A percentile compares a stretch with the other conserved stretches of the same genome.
Conservation (phyloP, 352 stramenopile species). For the Phytophthora syringae region DNA sequence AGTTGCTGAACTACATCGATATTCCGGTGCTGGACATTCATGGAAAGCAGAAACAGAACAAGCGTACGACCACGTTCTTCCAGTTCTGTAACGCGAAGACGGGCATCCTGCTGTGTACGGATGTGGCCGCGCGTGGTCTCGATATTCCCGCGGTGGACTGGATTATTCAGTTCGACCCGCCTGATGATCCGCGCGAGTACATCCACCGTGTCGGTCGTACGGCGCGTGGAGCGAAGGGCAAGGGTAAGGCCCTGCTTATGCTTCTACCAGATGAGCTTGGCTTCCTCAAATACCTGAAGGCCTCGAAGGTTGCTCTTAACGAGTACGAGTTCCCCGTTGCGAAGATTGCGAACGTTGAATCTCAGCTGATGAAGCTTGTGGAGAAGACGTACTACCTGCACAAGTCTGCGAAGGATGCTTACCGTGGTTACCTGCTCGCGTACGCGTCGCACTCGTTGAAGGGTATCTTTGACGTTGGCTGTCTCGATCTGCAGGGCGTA, state of each 20-base stretch:
- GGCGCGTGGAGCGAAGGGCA: constrained; percentile 87
- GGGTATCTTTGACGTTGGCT: constrained; percentile 98
- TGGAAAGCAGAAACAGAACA: constrained; percentile 99
- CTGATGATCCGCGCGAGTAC: constrained; percentile 99
- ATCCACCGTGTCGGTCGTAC: constrained; percentile 94
- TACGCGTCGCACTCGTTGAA: constrained; percentile 98
- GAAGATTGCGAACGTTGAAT: constrained; percentile 98
- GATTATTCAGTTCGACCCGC: constrained; percentile 99
- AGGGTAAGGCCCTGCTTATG: constrained; percentile 97
- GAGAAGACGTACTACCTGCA: constrained; percentile 99
- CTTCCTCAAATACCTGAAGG: constrained; percentile 98
- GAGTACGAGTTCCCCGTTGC: constrained; percentile 99
- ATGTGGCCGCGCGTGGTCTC: constrained; percentile 97
- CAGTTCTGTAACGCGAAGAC: constrained; percentile 98
- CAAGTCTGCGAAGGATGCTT: constrained; percentile 97
- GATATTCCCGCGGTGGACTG: constrained; percentile 98
- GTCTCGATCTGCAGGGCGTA: constrained; percentile 96
- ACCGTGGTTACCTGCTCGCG: constrained; percentile 97
- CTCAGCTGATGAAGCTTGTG: constrained; percentile 97
- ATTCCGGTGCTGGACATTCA: constrained; percentile 99
- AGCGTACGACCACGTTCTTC: constrained; percentile 99
- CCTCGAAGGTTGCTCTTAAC: constrained; percentile 98
- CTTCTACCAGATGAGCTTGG: constrained; percentile 97
- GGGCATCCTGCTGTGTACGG: constrained; percentile 98
- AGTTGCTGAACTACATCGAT: constrained; percentile 99